Evolutionary conservation across 225 moss, liverwort and hornwort genomes (phyloP).

Genomic region (Takakia lepidozioides): DNA sequence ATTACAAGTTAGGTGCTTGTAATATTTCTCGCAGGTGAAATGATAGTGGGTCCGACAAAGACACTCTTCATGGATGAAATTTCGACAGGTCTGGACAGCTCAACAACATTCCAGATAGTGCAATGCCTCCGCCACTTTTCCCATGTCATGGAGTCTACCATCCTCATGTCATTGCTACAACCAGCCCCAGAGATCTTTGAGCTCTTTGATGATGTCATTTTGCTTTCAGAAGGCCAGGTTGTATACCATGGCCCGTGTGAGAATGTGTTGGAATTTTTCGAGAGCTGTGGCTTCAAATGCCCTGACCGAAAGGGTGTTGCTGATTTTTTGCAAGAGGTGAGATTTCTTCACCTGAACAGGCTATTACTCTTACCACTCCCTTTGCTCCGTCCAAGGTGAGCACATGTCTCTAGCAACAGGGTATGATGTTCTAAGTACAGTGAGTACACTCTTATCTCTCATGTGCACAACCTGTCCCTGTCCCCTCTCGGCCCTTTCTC

Average conservation of each 20-base stretch:
- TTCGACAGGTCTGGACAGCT: conserved; percentile 83
- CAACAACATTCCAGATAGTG: conserved; percentile 83
- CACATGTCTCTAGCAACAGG: too few species aligned
- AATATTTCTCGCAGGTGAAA: conserved; percentile 47
- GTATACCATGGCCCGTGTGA: conserved; percentile 75
- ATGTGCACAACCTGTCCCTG: too few species aligned
- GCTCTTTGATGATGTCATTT: conserved; percentile 77
- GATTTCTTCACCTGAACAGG: too few species aligned
- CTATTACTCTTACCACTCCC: too few species aligned
- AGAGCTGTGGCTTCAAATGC: conserved; percentile 64
- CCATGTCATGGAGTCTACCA: conserved; percentile 65
- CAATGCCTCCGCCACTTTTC: conserved; percentile 63
- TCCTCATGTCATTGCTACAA: conserved; percentile 73
- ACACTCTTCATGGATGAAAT: conserved; percentile 97
- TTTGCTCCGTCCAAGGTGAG: too few species aligned
- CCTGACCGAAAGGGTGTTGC: conserved; percentile 87
- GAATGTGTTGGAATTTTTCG: conserved; percentile 60
- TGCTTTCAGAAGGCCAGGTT: conserved; percentile 79
- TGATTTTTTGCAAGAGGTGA: conserved; percentile 86
- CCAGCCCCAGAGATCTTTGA: conserved; percentile 87
- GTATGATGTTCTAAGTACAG: too few species aligned
- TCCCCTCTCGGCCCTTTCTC: too few species aligned
- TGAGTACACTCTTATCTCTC: too few species aligned
- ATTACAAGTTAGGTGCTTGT: too few species aligned
- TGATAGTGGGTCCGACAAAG: conserved; percentile 86